phyloP scores from a whole-genome alignment of 371 early-diverging fungal species.

The Rhizopus sp. region DNA sequence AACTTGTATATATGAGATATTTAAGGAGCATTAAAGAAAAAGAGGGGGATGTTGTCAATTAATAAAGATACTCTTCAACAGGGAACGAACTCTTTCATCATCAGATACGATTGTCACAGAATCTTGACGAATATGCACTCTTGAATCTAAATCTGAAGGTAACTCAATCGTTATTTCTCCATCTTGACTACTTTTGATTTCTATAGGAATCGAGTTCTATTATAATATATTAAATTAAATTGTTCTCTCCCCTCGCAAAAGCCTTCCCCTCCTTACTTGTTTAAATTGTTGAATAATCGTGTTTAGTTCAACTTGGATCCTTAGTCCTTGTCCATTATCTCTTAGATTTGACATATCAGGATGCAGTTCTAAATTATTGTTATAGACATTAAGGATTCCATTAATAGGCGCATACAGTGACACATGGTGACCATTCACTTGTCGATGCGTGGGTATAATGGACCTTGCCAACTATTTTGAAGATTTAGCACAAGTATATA shows the following conservation, averaged over 20 bases:
- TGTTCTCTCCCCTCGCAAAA: neutral
- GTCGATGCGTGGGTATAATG: conserved; percentile 18
- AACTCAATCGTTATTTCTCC: conserved; percentile 18
- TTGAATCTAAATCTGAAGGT: conserved; percentile 27
- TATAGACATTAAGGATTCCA: conserved; percentile 26
- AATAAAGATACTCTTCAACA: conserved; percentile 15
- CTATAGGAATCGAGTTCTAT: conserved; percentile 22
- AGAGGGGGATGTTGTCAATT: conserved; percentile 3
- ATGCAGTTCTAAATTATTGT: conserved; percentile 25
- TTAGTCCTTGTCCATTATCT: conserved; percentile 13
- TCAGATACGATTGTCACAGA: conserved; percentile 21
- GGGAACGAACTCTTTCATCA: conserved; percentile 20
- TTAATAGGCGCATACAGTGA: conserved; percentile 29
- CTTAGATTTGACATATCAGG: conserved; percentile 11
- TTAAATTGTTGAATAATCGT: conserved; percentile 28
- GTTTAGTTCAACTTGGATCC: conserved; percentile 20
- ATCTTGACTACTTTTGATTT: conserved; percentile 19
- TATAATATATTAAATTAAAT: conserved; percentile 5
- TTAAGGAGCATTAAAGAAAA: neutral
- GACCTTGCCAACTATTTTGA: conserved; percentile 22
- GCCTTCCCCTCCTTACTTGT: conserved; percentile 20
- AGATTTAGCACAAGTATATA: neutral
- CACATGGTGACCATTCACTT: conserved; percentile 7
- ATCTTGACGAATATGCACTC: conserved; percentile 15
- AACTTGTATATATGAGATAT: neutral